These are phyloP conservation scores for Creolimax fragrantissima DNA, from an alignment of 78 protist species.

Conservation along the genomic window DNA sequence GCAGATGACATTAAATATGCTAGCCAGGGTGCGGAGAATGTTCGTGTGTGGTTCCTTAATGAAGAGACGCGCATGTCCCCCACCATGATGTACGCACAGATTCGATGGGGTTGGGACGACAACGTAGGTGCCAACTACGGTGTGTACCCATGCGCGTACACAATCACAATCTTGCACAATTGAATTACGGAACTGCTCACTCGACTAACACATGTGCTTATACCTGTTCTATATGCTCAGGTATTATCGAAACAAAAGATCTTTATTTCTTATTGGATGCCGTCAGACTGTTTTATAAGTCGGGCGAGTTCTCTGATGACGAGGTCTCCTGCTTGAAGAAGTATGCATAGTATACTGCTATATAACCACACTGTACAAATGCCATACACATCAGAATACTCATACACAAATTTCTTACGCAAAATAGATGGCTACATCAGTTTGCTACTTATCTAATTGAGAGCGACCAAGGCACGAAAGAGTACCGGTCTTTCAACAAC, in stretches of 20 bases:
- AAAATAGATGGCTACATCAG: background rate
- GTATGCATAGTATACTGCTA: background rate
- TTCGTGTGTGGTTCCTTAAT: conserved; percentile 8
- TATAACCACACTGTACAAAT: background rate
- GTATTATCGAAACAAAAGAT: conserved; percentile 23
- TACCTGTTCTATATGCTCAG: too few relatives aligned
- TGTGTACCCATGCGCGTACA: background rate
- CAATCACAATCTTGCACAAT: too few relatives aligned
- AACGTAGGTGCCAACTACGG: conserved; percentile 9
- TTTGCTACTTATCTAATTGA: background rate
- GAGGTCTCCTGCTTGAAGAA: background rate
- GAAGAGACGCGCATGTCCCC: conserved; percentile 15
- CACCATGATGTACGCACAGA: background rate
- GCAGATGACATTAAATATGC: background rate
- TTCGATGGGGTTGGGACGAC: conserved; percentile 15
- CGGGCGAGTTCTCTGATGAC: background rate
- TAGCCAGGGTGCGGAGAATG: background rate
- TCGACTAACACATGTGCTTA: too few relatives aligned
- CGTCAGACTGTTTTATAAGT: background rate
- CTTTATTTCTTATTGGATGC: conserved; percentile 20
- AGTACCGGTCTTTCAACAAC: background rate
- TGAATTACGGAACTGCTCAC: too few relatives aligned
- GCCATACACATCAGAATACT: background rate
- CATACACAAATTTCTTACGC: background rate
- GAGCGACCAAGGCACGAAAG: background rate